Conservation (phyloP, 73 alveolate genomes). For the Tetrahymena thermophila region DNA sequence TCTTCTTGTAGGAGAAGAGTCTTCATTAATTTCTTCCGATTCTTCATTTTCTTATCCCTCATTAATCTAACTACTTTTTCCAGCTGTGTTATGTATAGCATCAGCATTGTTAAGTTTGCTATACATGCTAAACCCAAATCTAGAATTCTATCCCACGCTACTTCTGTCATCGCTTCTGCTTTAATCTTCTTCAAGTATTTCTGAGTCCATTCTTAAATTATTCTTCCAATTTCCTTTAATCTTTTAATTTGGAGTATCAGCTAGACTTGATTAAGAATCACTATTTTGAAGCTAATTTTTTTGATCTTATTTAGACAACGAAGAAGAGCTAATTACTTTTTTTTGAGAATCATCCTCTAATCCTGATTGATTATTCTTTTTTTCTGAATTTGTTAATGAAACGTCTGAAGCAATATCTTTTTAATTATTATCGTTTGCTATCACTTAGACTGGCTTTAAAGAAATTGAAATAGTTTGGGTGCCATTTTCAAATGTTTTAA, state of each 20-base stretch:
- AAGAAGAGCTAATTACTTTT: not conserved
- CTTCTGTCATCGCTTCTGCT: not conserved
- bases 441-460: not conserved
- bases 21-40: not conserved
- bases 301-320: not conserved
- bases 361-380: not conserved
- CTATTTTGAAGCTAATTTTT: not conserved
- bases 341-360: not conserved
- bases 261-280: not conserved
- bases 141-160: not conserved
- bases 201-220: not conserved
- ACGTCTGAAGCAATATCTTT: not conserved
- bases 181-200: not conserved
- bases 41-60: not conserved
- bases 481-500: not conserved
- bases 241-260: not conserved
- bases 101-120: not conserved
- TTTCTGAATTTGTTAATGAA: not conserved
- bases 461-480: not conserved
- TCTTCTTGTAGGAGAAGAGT: not conserved
- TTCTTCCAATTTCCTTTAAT: not conserved
- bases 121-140: not conserved
- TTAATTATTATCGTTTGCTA: not conserved
- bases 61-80: not conserved
- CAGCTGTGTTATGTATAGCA: not conserved